These are phyloP conservation scores for Phytophthora vignae DNA, from an alignment of 352 stramenopile species.

Conservation along the genomic window DNA sequence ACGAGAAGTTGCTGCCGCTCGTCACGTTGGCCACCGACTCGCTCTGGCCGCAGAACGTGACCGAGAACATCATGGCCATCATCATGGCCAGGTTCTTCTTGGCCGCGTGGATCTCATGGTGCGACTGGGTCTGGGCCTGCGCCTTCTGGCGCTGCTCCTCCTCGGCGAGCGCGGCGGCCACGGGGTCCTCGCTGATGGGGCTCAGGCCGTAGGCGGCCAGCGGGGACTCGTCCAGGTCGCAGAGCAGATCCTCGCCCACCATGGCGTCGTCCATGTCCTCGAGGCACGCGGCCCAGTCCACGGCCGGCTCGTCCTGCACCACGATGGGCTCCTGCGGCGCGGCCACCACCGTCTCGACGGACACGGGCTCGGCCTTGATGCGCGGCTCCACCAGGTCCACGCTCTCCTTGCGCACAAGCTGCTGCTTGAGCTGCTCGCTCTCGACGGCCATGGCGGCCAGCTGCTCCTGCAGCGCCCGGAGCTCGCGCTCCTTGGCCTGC, in stretches of 20 bases:
- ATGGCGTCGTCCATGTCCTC: conserved; percentile 70
- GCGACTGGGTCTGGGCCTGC: conserved; percentile 44
- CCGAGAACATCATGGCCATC: conserved; percentile 90
- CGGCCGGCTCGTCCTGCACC: conserved; percentile 34
- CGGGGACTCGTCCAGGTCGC: conserved; percentile 75
- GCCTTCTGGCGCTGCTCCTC: conserved; percentile 41
- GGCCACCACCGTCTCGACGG: conserved; percentile 36
- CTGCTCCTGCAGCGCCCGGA: conserved; percentile 79
- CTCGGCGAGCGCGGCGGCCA: conserved; percentile 30
- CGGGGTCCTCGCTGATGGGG: conserved; percentile 35
- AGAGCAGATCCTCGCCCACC: conserved; percentile 66
- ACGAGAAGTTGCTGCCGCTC: conserved; percentile 80
- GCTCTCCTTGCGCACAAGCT: conserved; percentile 38
- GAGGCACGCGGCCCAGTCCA: conserved; percentile 68
- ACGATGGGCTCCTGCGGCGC: conserved; percentile 34
- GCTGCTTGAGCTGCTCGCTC: conserved; percentile 67
- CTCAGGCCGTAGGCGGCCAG: conserved; percentile 52
- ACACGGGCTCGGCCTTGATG: conserved; percentile 71
- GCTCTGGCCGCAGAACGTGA: conserved; percentile 85
- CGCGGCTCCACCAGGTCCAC: conserved; percentile 20
- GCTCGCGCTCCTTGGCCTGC: conserved; percentile 81
- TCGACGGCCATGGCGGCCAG: conserved; percentile 75
- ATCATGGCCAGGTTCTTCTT: conserved; percentile 93
- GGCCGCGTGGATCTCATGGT: conserved; percentile 81
- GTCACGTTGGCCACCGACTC: conserved; percentile 78